Conservation (phyloP, 345 rosid species). For the Raphanus sativus region DNA sequence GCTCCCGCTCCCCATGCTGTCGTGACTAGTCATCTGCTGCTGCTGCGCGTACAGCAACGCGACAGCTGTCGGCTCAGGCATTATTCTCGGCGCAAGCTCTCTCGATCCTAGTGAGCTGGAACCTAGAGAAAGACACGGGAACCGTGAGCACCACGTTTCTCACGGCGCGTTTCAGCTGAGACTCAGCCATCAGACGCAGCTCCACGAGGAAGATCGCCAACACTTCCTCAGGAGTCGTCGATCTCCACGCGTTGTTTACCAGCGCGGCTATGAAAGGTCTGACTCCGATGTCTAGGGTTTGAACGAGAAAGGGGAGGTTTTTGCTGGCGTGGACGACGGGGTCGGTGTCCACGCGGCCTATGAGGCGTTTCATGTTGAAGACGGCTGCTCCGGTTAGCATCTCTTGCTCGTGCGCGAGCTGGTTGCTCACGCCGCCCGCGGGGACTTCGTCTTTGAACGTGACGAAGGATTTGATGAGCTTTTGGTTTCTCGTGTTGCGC, state of each 20-base stretch:
- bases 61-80: slow-evolving; percentile 90
- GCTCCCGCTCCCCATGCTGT: slow-evolving; percentile 74
- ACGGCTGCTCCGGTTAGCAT: slow-evolving; percentile 77
- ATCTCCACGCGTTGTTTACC: slow-evolving; percentile 84
- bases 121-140: slow-evolving; percentile 83
- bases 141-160: slow-evolving; percentile 72
- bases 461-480: slow-evolving; percentile 72
- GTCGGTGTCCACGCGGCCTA: slow-evolving; percentile 86
- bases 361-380: slow-evolving; percentile 88
- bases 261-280: slow-evolving; percentile 80
- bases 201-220: slow-evolving; percentile 78
- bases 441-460: slow-evolving; percentile 75
- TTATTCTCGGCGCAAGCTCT: slow-evolving; percentile 86
- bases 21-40: slow-evolving; percentile 67
- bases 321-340: slow-evolving; percentile 74
- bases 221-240: slow-evolving; percentile 87
- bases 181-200: slow-evolving; percentile 71
- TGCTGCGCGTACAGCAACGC: slow-evolving; percentile 87
- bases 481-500: slow-evolving; percentile 71
- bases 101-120: slow-evolving; percentile 75
- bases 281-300: slow-evolving; percentile 80
- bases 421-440: slow-evolving; percentile 74
- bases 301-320: slow-evolving; percentile 76
- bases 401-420: slow-evolving; percentile 70
- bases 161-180: slow-evolving; percentile 65